A percentile compares a stretch with the other conserved stretches of the same genome.
These are phyloP conservation scores for Metschnikowia dekortorum DNA, from an alignment of 805 yeast genomes.

Conservation along the genomic window DNA sequence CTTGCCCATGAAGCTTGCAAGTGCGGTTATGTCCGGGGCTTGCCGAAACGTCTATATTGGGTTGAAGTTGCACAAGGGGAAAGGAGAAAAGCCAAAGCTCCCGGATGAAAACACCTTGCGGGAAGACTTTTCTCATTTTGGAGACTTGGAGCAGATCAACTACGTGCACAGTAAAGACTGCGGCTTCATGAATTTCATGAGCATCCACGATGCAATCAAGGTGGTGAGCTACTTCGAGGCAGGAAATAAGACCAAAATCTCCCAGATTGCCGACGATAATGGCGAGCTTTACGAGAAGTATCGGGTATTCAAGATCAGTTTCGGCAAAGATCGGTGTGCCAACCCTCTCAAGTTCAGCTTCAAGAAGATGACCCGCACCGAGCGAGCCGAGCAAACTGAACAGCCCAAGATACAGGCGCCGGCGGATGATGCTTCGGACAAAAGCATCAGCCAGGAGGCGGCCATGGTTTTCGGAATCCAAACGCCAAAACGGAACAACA, in stretches of 20 bases:
- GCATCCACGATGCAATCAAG: slow-evolving; percentile 58
- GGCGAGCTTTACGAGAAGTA: slow-evolving; percentile 42
- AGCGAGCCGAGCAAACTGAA: neutral
- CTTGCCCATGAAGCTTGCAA: slow-evolving; percentile 47
- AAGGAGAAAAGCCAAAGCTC: slow-evolving; percentile 16
- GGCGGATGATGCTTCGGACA: neutral
- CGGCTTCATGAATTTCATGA: slow-evolving; percentile 69
- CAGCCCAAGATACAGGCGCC: neutral
- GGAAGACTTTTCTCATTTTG: slow-evolving; percentile 58
- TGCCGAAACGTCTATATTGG: slow-evolving; percentile 77
- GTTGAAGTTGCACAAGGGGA: slow-evolving; percentile 27
- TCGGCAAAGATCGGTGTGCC: slow-evolving; percentile 79
- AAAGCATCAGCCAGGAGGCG: slow-evolving; percentile 28
- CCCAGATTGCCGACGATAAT: slow-evolving; percentile 33
- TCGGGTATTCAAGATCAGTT: slow-evolving; percentile 52
- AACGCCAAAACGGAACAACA: slow-evolving; percentile 12
- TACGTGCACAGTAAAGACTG: slow-evolving; percentile 65
- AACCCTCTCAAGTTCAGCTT: slow-evolving; percentile 56
- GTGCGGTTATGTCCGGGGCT: slow-evolving; percentile 70
- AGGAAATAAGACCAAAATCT: slow-evolving; percentile 26
- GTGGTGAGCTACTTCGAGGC: slow-evolving; percentile 56
- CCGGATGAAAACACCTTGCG: slow-evolving; percentile 48
- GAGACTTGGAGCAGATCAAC: slow-evolving; percentile 73
- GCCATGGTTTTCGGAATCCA: slow-evolving; percentile 44
- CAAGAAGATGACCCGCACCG: slow-evolving; percentile 32